phyloP scores from a whole-genome alignment of 176 grass and related monocot species.

The Metroxylon sagu region DNA sequence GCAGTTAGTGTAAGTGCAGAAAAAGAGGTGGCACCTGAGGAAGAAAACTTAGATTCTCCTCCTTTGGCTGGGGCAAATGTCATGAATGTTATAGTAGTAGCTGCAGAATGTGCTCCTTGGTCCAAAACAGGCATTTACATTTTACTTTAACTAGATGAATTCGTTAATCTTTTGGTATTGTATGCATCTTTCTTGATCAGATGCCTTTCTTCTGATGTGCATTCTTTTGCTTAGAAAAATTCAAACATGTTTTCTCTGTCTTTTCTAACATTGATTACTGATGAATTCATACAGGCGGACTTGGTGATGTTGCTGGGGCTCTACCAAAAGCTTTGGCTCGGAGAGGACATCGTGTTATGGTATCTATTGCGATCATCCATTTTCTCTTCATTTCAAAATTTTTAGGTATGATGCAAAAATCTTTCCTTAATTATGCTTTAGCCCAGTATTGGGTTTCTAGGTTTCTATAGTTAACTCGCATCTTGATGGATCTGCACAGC shows the following conservation, averaged over 20 bases:
- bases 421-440: no score
- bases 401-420: no score
- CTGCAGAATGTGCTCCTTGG: constrained; percentile 92
- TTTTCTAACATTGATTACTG: constrained; percentile 24
- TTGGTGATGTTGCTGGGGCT: constrained; percentile 96
- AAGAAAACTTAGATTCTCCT: constrained; percentile 32
- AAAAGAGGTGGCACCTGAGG: constrained; percentile 24
- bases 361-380: constrained; percentile 30
- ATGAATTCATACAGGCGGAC: constrained; percentile 56
- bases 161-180: constrained; percentile 9
- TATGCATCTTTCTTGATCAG: no score
- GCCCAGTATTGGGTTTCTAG: no score
- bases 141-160: constrained; percentile 1
- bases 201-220: not conserved
- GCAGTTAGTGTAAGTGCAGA: constrained; percentile 20
- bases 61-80: constrained; percentile 35
- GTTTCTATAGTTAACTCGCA: no score
- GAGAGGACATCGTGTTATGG: constrained; percentile 98
- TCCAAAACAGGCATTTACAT: constrained; percentile 84
- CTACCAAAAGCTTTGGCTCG: constrained; percentile 85
- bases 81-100: constrained; percentile 77
- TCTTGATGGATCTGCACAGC: no score
- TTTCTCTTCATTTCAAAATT: constrained; percentile 7
- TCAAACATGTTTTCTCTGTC: not conserved
- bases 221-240: not conserved